Conservation (phyloP, 352 stramenopile genomes). For the Pythium aphanidermatum region DNA sequence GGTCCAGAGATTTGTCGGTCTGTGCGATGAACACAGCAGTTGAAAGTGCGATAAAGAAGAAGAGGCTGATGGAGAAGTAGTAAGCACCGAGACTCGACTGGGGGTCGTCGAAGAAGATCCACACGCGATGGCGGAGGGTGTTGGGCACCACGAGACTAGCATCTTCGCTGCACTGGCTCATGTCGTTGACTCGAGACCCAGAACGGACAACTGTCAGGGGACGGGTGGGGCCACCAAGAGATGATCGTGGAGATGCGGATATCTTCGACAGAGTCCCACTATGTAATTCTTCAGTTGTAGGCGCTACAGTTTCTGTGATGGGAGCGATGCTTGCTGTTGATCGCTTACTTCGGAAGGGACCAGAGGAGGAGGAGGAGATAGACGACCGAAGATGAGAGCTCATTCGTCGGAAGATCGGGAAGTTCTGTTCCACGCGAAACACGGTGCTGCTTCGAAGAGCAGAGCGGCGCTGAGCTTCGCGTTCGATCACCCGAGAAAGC, state of each 20-base stretch:
- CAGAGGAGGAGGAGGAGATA: too few relatives aligned
- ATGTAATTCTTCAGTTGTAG: not conserved
- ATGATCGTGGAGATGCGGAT: not conserved
- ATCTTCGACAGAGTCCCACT: not conserved
- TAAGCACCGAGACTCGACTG: conserved; percentile 55
- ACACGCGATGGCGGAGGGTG: conserved; percentile 22
- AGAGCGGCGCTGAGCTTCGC: conserved; percentile 42
- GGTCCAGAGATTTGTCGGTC: conserved; percentile 42
- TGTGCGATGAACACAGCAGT: conserved; percentile 65
- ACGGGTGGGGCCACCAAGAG: too few relatives aligned
- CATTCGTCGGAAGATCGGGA: conserved; percentile 11
- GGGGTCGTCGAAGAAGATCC: conserved; percentile 63
- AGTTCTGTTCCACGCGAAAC: conserved; percentile 29
- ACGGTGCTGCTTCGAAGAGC: conserved; percentile 9
- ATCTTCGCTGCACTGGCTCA: conserved; percentile 4
- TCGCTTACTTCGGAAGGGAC: conserved; percentile 8
- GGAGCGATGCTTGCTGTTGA: conserved; percentile 20
- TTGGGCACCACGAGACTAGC: not conserved
- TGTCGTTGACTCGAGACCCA: not conserved
- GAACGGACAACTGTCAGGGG: too few relatives aligned
- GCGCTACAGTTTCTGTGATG: conserved; percentile 11
- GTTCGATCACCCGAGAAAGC: conserved; percentile 63
- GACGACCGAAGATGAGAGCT: conserved; percentile 11
- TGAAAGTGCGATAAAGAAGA: conserved; percentile 58
- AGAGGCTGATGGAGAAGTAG: conserved; percentile 54